Base-by-base conservation (phyloP, 2,329 filamentous ascomycete species). In the Xylariales sp. region DNA sequence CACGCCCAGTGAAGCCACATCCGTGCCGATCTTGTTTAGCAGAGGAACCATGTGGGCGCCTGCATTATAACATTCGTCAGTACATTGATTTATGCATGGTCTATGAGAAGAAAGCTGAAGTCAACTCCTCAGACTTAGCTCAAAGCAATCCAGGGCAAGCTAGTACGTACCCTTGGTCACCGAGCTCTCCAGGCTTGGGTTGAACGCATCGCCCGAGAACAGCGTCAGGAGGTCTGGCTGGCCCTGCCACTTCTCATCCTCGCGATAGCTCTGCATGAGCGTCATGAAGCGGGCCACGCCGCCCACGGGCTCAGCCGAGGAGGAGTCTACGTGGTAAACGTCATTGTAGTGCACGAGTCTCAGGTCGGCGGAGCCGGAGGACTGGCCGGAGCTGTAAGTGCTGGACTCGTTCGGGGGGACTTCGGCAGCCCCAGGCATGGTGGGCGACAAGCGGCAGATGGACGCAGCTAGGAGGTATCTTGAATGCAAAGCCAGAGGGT, bases 131-230 rank as follows among this genome's bases (percentile, higher is more conserved):
- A n/a, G n/a, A n/a, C n/a, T n/a, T n/a, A n/a, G n/a, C n/a, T n/a
- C n/a, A n/a, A n/a, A n/a, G n/a, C n/a, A n/a, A n/a, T n/a, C n/a
- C n/a, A n/a, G n/a, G n/a, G n/a, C n/a, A n/a, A n/a, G n/a, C n/a
- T n/a, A n/a, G n/a, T n/a, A 40, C 62, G 47, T 57, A 71, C 87
- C 89, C 65, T 95, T 95, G 3, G 89, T 95, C 23, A 95, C 81
- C 14, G 84, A 86, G 52, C 85, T 91, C 62, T 95, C 89, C 41
- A 95, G 66, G 51, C 86, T 91, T 0, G 90, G 89, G 57, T 95
- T 95, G 63, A 93, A 96, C 8, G 84, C 88, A 71, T 95, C 90
- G 25, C 89, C 89, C 3, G 88, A 95, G 62, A 95, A 96, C 49
- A 95, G 74, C 2, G 87, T 90, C 35, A 94, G 56, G 4, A 88